Base-by-base conservation (phyloP, 2,329 filamentous ascomycete species). In the Fusarium vanettenii region DNA sequence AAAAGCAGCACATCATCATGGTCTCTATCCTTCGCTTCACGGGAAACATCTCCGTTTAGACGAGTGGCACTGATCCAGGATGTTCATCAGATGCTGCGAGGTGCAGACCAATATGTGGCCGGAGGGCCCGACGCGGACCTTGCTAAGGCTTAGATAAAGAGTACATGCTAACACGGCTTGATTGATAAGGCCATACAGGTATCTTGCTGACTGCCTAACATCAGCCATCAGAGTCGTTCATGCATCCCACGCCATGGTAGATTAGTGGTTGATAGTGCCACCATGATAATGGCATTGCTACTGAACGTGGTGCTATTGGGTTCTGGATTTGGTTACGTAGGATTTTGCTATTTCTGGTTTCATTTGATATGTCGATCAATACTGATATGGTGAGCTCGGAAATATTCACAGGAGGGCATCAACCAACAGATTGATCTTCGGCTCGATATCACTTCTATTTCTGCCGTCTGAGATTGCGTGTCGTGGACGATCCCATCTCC, bases 41-140 rank as follows among this genome's bases (percentile, higher is more conserved):
- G 39, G 59, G 18, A 48, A 45, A 45, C 29, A 25, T 33, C 18
- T 29, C 59, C 59, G 59, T 45, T 45, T 61, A 43, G 39, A 61
- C 59, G 39, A 61, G 59, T 20, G 29, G 56, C 22, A 37, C 33
- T 35, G 31, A 62, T 37, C 31, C 29, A 62, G 43, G 31, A 37
- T 22, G 60, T 37, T 22, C 29, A 50, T 43, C 39, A 64, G 25
- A 50, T 29, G 48, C 18, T 70, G 60, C 48, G 50, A 64, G 60
- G 57, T 27, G 56, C 18, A 11, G 22, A 25, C 33, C n/a, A 52
- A 35, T 59, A 41, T 60, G 59, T 63, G 60, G 37, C 35, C 57
- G 57, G 67, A 70, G 43, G 39, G 57, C 50, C 69, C 69, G 69
- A 72, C 20, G n/a, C 33, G 59, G 57, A 37, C 25, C 41, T 52